Evolutionary conservation across 176 grass and related monocot species (phyloP).

Genomic region (Raddia guianensis): DNA sequence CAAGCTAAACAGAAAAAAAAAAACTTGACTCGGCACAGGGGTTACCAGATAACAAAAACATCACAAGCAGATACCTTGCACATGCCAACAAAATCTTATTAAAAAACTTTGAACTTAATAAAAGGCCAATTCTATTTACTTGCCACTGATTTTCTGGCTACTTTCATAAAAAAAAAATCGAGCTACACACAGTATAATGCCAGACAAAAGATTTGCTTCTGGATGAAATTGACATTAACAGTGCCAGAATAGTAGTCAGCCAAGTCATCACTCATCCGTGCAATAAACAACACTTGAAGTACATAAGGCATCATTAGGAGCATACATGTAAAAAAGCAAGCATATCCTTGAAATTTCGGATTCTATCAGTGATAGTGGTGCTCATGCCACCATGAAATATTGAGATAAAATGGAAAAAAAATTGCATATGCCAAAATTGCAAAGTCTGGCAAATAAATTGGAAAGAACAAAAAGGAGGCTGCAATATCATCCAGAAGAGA

Average conservation of each 20-base stretch:
- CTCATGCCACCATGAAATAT: conserved; percentile 28
- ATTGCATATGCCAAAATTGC: conserved; percentile 12
- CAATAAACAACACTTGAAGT: conserved; percentile 18
- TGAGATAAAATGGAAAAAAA: conserved; percentile 32
- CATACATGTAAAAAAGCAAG: conserved; percentile 23
- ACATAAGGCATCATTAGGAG: conserved; percentile 12
- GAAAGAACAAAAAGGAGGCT: conserved; percentile 26
- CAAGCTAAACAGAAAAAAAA: too few relatives aligned
- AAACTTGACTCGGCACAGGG: too few relatives aligned
- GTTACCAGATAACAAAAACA: too few relatives aligned
- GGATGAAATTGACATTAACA: conserved; percentile 25
- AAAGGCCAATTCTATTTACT: background rate
- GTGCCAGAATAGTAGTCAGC: background rate
- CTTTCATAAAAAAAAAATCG: too few relatives aligned
- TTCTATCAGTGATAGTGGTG: conserved; percentile 12
- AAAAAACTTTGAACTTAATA: background rate
- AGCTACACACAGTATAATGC: background rate
- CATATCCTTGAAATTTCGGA: conserved; percentile 19
- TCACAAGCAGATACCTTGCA: background rate
- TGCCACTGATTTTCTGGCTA: background rate
- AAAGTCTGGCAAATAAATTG: conserved; percentile 28
- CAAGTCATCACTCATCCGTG: conserved; percentile 3
- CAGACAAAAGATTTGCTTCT: conserved; percentile 21
- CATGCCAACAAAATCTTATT: background rate
- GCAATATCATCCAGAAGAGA: conserved; percentile 43